Percentiles rank a stretch among this genome's conserved stretches.
Conservation (phyloP, 1,284 basidiomycete genomes). For the Vanrija pseudolonga region DNA sequence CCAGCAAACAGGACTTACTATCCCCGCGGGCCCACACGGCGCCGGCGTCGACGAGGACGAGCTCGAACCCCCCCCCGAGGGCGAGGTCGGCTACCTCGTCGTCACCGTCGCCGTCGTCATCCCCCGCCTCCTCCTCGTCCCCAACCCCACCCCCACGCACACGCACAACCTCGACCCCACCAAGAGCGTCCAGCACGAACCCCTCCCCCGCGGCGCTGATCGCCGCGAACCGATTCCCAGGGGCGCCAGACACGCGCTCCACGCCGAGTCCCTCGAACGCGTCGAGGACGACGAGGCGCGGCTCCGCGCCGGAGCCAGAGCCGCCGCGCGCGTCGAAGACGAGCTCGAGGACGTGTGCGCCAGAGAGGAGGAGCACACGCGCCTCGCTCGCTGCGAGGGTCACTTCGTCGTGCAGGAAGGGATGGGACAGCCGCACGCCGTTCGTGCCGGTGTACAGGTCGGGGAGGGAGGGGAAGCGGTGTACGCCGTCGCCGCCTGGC, state of each 20-base stretch:
- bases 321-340: slow-evolving; percentile 1
- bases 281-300: slow-evolving; percentile 13
- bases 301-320: background rate
- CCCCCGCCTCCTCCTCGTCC: background rate
- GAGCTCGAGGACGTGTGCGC: slow-evolving; percentile 22
- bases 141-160: slow-evolving; percentile 16
- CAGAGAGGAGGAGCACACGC: background rate
- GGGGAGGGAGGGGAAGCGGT: background rate
- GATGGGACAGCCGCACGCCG: background rate
- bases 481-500: background rate
- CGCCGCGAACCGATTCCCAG: slow-evolving; percentile 24
- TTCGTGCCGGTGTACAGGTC: background rate
- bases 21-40: slow-evolving; percentile 27
- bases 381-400: slow-evolving; percentile 6
- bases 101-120: background rate
- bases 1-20: slow-evolving; percentile 26
- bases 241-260: slow-evolving; percentile 14
- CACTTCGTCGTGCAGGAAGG: background rate
- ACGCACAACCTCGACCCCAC: slow-evolving; percentile 14
- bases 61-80: slow-evolving; percentile 31
- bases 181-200: slow-evolving; percentile 20
- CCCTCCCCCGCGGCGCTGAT: slow-evolving; percentile 30
- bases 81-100: slow-evolving; percentile 15
- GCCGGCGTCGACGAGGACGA: slow-evolving; percentile 25
- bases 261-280: slow-evolving; percentile 33